Base-by-base conservation (phyloP, 306 rosid genomes). In the Fragaria vesca region DNA sequence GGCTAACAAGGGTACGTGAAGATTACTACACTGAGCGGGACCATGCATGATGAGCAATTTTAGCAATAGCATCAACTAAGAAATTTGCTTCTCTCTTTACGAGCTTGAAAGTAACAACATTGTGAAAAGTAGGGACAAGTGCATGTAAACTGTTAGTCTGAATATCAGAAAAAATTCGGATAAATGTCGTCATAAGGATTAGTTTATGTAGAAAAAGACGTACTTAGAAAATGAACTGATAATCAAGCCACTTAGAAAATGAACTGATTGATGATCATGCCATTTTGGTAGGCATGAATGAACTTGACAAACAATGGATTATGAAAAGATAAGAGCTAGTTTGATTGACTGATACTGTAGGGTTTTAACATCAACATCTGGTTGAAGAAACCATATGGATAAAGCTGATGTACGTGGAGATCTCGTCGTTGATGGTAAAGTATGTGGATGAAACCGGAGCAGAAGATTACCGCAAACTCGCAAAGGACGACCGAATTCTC, bases 401-500 rank as follows among this genome's bases (percentile, higher is more conserved):
- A 83, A 38, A 17, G 47, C 71, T 66, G 83, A 79, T 40, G 85
- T 36, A 32, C 4, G 42, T 71, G 78, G 85, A 77, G 78, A 71
- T 70, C 66, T 66, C 60, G 42, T 51, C 30, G 38, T 30, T 4
- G 45, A 21, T 21, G 34, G 58, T 66, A 66, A 66, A 17, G 58
- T 26, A 24, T 70, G 57, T 13, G 57, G 21, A 54, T 72, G 76
- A 72, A 52, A 72, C 30, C 20, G 36, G 13, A 36, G 34, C 66
- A 34, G 20, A 72, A 34, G 76, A 12, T 72, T 52, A 32, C 65
- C 32, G 17, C 65, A 52, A 28, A 6, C 7, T 47, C 20, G 17
- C 65, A 52, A 28, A 6, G 7, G 75, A 50, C 18, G 45, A 9
- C 17, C 6, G 43, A 58, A 43, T 60, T 74, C 50, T 42, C 77